A percentile compares a stretch with the other conserved stretches of the same genome.
phyloP scores from a whole-genome alignment of 306 rosid genomes.

The Pyrus pyrifolia region DNA sequence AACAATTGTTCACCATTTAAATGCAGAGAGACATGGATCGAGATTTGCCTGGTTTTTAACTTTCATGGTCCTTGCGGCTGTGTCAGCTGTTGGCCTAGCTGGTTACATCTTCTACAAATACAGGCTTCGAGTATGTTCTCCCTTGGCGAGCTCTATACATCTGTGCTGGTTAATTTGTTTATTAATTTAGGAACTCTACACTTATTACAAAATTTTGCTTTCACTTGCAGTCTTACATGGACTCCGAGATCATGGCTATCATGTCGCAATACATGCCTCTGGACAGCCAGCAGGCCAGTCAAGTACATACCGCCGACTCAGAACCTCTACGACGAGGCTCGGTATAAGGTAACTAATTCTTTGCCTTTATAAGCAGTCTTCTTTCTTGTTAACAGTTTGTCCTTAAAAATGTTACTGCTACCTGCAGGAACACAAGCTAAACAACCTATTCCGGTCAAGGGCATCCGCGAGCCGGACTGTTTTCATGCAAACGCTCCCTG shows the following conservation, averaged over 20 bases:
- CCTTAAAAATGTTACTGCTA: background rate
- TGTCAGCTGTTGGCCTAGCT: slow-evolving; percentile 50
- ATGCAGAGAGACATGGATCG: slow-evolving; percentile 68
- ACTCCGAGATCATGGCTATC: slow-evolving; percentile 91
- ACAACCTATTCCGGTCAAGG: background rate
- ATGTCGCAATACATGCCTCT: slow-evolving; percentile 98
- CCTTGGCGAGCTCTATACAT: background rate
- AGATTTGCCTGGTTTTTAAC: slow-evolving; percentile 45
- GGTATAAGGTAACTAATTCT: slow-evolving; percentile 40
- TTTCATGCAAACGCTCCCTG: background rate
- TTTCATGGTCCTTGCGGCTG: slow-evolving; percentile 48
- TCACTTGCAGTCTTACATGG: slow-evolving; percentile 77
- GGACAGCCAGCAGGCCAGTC: slow-evolving; percentile 51
- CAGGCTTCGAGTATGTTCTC: slow-evolving; percentile 70
- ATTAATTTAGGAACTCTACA: background rate
- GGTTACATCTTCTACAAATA: slow-evolving; percentile 91
- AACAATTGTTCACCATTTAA: slow-evolving; percentile 2
- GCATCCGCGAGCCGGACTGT: background rate
- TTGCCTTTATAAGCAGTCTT: slow-evolving; percentile 1
- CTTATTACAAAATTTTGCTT: background rate
- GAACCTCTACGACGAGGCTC: slow-evolving; percentile 55
- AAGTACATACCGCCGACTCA: slow-evolving; percentile 46
- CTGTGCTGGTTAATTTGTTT: background rate
- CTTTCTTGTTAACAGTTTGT: background rate
- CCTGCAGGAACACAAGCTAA: slow-evolving; percentile 11